A percentile compares a stretch with the other conserved stretches of the same genome.
Conservation (phyloP, 2,329 filamentous ascomycete species). For the Fonsecaea multimorphosa region DNA sequence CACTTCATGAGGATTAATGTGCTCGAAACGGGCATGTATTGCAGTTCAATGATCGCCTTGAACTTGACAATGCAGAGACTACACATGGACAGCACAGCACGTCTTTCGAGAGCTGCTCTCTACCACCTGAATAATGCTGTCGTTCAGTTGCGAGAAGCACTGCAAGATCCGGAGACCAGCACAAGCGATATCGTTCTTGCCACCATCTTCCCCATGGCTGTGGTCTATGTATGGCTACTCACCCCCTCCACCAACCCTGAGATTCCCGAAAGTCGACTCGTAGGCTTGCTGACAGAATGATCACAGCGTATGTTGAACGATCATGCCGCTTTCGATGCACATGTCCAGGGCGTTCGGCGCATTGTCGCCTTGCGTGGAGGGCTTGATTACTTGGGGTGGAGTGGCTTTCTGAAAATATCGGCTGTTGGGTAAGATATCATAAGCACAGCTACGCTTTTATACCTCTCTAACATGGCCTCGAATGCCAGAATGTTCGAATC, state of each 20-base stretch:
- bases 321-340: constrained; percentile 8
- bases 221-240: constrained; percentile 13
- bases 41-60: constrained; percentile 20
- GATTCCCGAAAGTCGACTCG: not conserved
- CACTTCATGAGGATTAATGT: constrained; percentile 13
- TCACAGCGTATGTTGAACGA: constrained; percentile 16
- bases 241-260: not conserved
- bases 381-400: constrained; percentile 17
- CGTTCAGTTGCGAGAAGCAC: constrained; percentile 6
- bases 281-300: not conserved
- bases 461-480: not conserved
- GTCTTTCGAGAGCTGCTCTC: constrained; percentile 9
- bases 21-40: constrained; percentile 24
- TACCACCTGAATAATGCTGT: constrained; percentile 18
- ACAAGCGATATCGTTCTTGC: constrained; percentile 22
- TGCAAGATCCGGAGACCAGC: constrained; percentile 3
- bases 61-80: constrained; percentile 15
- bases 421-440: constrained; percentile 9
- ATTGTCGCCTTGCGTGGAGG: constrained; percentile 19
- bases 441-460: not conserved
- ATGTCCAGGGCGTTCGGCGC: constrained; percentile 18
- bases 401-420: constrained; percentile 20
- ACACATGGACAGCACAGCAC: constrained; percentile 3
- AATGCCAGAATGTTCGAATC: constrained; percentile 10
- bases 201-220: constrained; percentile 19